phyloP scores from a whole-genome alignment of 2,329 filamentous ascomycete genomes.

The Lachnellula occidentalis region DNA sequence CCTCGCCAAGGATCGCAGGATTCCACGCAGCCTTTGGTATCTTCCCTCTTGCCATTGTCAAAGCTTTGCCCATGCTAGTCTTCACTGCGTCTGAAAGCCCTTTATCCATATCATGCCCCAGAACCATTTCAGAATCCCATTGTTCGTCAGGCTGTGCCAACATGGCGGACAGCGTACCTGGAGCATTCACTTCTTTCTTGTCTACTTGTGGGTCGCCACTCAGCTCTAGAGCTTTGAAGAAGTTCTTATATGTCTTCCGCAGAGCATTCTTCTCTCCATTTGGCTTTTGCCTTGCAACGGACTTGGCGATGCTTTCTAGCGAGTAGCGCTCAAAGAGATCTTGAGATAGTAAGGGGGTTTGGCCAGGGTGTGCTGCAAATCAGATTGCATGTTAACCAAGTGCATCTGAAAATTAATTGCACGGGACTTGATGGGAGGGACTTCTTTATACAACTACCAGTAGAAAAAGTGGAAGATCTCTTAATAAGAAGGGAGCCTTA shows the following conservation, averaged over 20 bases:
- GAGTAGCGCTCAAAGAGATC: slow-evolving; percentile 57
- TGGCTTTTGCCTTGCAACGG: slow-evolving; percentile 57
- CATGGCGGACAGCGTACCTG: slow-evolving; percentile 49
- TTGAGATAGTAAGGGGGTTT: slow-evolving; percentile 45
- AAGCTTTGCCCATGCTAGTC: slow-evolving; percentile 43
- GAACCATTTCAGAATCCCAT: slow-evolving; percentile 50
- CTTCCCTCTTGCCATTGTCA: slow-evolving; percentile 51
- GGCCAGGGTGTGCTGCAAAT: slow-evolving; percentile 26
- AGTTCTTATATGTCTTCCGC: slow-evolving; percentile 63
- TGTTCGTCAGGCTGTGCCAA: slow-evolving; percentile 48
- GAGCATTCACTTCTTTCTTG: slow-evolving; percentile 48
- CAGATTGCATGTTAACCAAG: slow-evolving; percentile 32
- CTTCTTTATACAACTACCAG: slow-evolving; percentile 14
- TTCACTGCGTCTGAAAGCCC: slow-evolving; percentile 45
- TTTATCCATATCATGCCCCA: slow-evolving; percentile 48
- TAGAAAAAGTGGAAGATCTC: slow-evolving; percentile 9
- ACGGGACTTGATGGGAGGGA: slow-evolving; percentile 9
- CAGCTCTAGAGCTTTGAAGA: slow-evolving; percentile 59
- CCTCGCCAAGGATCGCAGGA: slow-evolving; percentile 51
- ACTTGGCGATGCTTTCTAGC: slow-evolving; percentile 50
- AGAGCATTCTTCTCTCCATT: slow-evolving; percentile 63
- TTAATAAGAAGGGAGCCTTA: slow-evolving; percentile 49
- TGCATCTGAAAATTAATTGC: slow-evolving; percentile 20
- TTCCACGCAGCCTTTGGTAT: slow-evolving; percentile 53
- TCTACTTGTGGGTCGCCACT: slow-evolving; percentile 55